These are phyloP conservation scores for Fraxinus ornus DNA, from an alignment of 305 asterid species.

Conservation along the genomic window DNA sequence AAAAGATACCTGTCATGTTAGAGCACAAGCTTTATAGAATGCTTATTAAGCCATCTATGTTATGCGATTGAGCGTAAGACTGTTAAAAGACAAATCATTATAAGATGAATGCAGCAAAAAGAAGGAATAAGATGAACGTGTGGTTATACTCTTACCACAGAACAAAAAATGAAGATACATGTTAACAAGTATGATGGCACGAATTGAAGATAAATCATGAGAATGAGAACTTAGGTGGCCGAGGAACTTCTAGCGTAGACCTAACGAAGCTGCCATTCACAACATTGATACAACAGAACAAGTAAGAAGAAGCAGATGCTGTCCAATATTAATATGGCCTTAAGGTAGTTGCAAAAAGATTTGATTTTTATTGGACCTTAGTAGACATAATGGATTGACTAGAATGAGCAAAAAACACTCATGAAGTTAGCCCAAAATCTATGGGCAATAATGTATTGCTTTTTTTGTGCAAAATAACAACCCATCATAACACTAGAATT, in stretches of 20 bases:
- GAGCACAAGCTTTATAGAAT: neutral
- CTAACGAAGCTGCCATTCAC: neutral
- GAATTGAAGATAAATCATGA: neutral
- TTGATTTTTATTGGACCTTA: neutral
- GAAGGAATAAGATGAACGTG: neutral
- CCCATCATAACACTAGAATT: neutral
- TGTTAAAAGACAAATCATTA: neutral
- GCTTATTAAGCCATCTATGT: neutral
- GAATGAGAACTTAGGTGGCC: neutral
- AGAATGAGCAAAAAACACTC: neutral
- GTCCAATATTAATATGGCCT: neutral
- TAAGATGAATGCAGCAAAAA: neutral
- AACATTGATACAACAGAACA: neutral
- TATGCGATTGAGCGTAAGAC: neutral
- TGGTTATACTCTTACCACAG: neutral
- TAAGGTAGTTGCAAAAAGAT: neutral
- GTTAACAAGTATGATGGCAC: neutral
- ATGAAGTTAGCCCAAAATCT: neutral
- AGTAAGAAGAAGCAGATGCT: neutral
- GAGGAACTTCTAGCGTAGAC: neutral
- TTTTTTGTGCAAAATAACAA: neutral
- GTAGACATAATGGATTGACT: neutral
- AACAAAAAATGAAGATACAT: too few species aligned
- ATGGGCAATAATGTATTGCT: neutral
- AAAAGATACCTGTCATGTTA: neutral